Evolutionary conservation across 306 rosid genomes (phyloP), one percentile per base, ranked within the genome.

Genomic region (Senna tora): DNA sequence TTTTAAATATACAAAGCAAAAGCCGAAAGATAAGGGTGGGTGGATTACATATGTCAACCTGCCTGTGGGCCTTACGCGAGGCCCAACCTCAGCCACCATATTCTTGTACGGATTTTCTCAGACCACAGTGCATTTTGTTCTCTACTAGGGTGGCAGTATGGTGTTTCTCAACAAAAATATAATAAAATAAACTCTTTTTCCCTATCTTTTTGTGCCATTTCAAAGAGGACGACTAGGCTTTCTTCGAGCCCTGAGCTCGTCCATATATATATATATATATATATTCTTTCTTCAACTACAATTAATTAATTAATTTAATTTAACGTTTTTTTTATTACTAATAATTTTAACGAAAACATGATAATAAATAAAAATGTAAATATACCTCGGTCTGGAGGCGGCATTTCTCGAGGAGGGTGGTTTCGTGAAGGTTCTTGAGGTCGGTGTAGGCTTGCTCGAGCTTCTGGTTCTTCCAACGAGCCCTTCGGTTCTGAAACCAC

Each of bases 401-500:
- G 74, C 78, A 66, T 57, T 86, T 88, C 53, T 86, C 79, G 0
- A 78, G 51, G 45, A 83, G 16, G 34, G 69, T 63, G 67, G 73
- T 68, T 32, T 91, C 87, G 0, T 88, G 87, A 30, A 57, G 19
- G 56, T 78, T 80, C 62, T 88, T 85, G 20, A 91, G 79, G 52
- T 7, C 67, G 10, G 86, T 75, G 84, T 81, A 86, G 67, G 87
- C 89, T 34, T 88, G 84, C 75, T 88, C 92, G 60, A 91, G 30
- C 67, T 83, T 91, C 83, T 91, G 80, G 79, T 67, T 88, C 92
- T 83, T 91, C 97, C 97, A 91, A 4, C 97, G 90, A 6, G 92
- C 91, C 74, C 95, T 74, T 12, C 92, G 83, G 78, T 88, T 91
- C 62, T 91, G 97, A 36, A 91, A 91, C 97, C 97, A 91, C 14